A percentile compares a stretch with the other conserved stretches of the same genome.
These are phyloP conservation scores for Botryotinia globosa DNA, from an alignment of 2,329 filamentous ascomycete species.

Conservation along the genomic window DNA sequence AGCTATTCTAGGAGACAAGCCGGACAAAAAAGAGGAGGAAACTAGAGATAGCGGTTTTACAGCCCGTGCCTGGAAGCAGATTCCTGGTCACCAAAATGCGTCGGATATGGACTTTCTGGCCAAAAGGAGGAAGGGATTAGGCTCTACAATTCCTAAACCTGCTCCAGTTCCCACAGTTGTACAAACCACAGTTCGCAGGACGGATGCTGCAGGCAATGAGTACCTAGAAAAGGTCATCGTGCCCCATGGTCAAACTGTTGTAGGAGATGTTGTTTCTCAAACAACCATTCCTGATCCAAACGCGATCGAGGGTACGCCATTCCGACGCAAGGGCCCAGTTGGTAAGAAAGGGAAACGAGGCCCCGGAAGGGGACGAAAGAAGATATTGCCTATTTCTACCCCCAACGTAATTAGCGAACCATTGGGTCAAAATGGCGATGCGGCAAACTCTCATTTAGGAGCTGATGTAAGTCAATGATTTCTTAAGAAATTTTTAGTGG, in stretches of 20 bases:
- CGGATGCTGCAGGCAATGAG: conserved; percentile 75
- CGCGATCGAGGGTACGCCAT: conserved; percentile 49
- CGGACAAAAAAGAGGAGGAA: conserved; percentile 58
- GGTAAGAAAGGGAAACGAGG: conserved; percentile 74
- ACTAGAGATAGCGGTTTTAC: conserved; percentile 50
- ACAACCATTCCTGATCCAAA: conserved; percentile 60
- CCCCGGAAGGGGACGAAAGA: conserved; percentile 74
- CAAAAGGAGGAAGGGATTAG: conserved; percentile 58
- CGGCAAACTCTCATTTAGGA: conserved; percentile 19
- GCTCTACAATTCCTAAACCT: conserved; percentile 54
- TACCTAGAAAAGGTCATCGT: conserved; percentile 83
- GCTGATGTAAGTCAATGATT: conserved; percentile 30
- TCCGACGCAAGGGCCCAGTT: conserved; percentile 55
- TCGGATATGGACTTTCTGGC: conserved; percentile 54
- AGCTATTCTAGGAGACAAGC: conserved; percentile 47
- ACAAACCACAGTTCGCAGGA: conserved; percentile 74
- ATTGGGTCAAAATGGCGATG: conserved; percentile 16
- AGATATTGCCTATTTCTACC: conserved; percentile 39
- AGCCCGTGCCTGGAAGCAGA: conserved; percentile 60
- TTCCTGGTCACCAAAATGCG: conserved; percentile 57
- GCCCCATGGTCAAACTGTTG: conserved; percentile 72
- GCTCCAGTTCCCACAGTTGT: conserved; percentile 59
- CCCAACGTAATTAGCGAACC: conserved; percentile 28
- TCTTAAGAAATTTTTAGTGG: neutral
- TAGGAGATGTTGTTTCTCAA: conserved; percentile 74